Percentiles rank a stretch among this genome's conserved stretches.
These are phyloP conservation scores for Babjeviella inositovora DNA, from an alignment of 805 yeast genomes.

Conservation along the genomic window DNA sequence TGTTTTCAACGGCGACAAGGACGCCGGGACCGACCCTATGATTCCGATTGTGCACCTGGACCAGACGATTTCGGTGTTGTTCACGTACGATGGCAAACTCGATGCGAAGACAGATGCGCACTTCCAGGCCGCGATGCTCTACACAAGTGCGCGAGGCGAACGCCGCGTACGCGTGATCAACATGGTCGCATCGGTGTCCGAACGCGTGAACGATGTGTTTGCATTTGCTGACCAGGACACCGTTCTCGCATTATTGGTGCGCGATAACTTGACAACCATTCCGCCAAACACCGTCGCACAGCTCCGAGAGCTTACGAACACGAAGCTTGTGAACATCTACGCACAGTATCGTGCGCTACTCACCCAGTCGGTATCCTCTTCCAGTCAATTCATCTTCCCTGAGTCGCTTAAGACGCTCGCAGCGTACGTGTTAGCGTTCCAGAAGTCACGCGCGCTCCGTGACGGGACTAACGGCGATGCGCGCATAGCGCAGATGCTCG, in stretches of 20 bases:
- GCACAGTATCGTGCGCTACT: constrained; percentile 38
- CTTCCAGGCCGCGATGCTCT: constrained; percentile 81
- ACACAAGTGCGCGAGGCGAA: constrained; percentile 62
- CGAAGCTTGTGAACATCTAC: constrained; percentile 34
- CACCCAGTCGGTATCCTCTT: constrained; percentile 21
- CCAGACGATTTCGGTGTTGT: constrained; percentile 53
- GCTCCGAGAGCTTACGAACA: constrained; percentile 11
- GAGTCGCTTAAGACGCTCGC: constrained; percentile 63
- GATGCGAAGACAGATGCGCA: constrained; percentile 63
- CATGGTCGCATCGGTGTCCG: constrained; percentile 66
- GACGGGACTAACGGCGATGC: constrained; percentile 41
- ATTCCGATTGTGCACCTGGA: constrained; percentile 51
- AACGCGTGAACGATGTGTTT: constrained; percentile 57
- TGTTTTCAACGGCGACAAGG: constrained; percentile 19
- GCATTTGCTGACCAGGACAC: constrained; percentile 59
- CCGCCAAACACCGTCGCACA: constrained; percentile 17
- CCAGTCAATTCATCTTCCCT: constrained; percentile 66
- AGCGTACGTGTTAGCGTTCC: constrained; percentile 47
- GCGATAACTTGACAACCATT: constrained; percentile 27
- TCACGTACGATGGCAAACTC: constrained; percentile 64
- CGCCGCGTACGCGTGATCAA: constrained; percentile 83
- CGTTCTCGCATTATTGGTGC: constrained; percentile 23
- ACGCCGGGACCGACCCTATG: constrained; percentile 39
- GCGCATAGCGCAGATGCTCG: constrained; percentile 37
- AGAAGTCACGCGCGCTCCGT: constrained; percentile 50